These are phyloP conservation scores for Plasmodium gallinaceum DNA, from an alignment of 169 alveolate genomes.

Conservation along the genomic window DNA sequence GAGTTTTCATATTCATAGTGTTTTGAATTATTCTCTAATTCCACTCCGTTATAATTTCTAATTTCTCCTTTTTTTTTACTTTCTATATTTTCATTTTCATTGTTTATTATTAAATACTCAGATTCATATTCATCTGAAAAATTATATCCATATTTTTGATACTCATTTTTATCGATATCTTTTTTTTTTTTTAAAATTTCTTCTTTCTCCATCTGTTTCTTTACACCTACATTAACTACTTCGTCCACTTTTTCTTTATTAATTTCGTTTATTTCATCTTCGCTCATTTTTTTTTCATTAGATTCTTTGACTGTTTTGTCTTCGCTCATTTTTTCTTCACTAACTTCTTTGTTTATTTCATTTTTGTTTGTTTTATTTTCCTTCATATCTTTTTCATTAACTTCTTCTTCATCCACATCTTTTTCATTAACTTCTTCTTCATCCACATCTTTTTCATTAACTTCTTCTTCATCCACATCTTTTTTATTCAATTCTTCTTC, in stretches of 20 bases:
- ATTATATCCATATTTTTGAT: neutral
- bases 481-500: conserved; percentile 15
- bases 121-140: neutral
- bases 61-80: neutral
- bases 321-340: neutral
- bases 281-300: neutral
- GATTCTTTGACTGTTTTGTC: neutral
- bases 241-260: neutral
- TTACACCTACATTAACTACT: neutral
- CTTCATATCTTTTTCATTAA: neutral
- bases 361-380: too few relatives aligned
- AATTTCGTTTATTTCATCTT: neutral
- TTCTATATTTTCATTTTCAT: neutral
- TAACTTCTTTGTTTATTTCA: too few relatives aligned
- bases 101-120: neutral
- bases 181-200: neutral
- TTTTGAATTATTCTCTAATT: neutral
- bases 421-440: neutral
- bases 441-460: too few relatives aligned
- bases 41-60: neutral
- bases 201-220: neutral
- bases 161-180: neutral
- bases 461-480: too few relatives aligned
- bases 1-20: neutral
- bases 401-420: conserved; percentile 6